A percentile compares a stretch with the other conserved stretches of the same genome.
These are phyloP conservation scores for Olyra latifolia DNA, from an alignment of 176 grass and related monocot genomes.

Conservation along the genomic window DNA sequence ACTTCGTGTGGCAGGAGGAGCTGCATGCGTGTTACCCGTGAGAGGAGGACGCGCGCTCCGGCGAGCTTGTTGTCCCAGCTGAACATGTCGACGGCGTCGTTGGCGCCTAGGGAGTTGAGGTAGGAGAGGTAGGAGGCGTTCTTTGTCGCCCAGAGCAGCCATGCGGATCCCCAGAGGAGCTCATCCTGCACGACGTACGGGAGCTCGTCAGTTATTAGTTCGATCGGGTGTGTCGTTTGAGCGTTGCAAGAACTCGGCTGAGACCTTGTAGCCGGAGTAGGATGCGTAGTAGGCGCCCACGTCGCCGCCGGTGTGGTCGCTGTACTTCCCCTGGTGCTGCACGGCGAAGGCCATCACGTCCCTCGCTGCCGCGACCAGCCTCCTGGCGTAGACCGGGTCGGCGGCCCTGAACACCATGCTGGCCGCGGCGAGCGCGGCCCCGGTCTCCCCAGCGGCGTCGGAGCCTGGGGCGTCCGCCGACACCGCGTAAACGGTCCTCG, in stretches of 20 bases:
- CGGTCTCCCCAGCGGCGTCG: constrained; percentile 75
- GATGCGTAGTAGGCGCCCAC: constrained; percentile 69
- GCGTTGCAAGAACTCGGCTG: not conserved
- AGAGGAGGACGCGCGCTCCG: constrained; percentile 68
- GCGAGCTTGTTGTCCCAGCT: constrained; percentile 97
- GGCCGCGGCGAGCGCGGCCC: constrained; percentile 74
- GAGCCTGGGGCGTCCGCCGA: constrained; percentile 60
- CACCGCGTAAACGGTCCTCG: constrained; percentile 61
- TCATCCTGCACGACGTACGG: constrained; percentile 48
- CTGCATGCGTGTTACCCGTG: constrained; percentile 43
- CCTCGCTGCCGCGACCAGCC: constrained; percentile 48
- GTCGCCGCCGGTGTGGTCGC: constrained; percentile 47
- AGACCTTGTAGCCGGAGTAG: constrained; percentile 73
- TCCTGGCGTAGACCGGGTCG: constrained; percentile 41
- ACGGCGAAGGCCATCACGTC: constrained; percentile 57
- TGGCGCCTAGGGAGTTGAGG: constrained; percentile 46
- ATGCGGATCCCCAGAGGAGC: constrained; percentile 74
- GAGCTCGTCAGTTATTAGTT: not conserved
- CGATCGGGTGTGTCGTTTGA: not conserved
- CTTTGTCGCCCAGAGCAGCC: constrained; percentile 79
- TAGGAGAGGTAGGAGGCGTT: constrained; percentile 57
- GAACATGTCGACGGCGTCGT: constrained; percentile 74
- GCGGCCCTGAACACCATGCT: constrained; percentile 35
- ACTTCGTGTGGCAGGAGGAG: not conserved
- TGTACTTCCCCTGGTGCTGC: constrained; percentile 60